Evolutionary conservation across 1,284 basidiomycete genomes (phyloP), one percentile per base, ranked within the genome.

Genomic region (Rhodotorula sp.): DNA sequence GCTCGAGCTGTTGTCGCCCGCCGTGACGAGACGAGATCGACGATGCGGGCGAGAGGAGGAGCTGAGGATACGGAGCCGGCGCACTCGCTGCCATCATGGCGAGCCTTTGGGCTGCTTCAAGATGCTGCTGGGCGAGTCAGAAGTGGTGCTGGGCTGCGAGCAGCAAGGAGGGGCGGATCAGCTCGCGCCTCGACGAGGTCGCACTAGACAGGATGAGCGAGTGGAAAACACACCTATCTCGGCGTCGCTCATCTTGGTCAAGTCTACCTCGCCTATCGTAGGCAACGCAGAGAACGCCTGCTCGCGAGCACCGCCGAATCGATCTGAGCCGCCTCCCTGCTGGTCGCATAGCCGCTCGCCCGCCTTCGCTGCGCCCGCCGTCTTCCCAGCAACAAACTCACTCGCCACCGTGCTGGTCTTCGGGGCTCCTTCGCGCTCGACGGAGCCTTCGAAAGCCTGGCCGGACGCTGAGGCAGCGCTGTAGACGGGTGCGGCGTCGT

Each of bases 61-160:
- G 31, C n/a, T 37, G 46, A 15, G 54, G 60, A 1, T 37, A 28
- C 15, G 62, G 47, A 24, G 46, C 31, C 5, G 65, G 28, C 22
- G 56, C 58, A 0, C 47, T 37, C 2, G 64, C 64, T 1, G 59
- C 59, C 2, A 62, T 52, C 48, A 66, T 56, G 0, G 68, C 61
- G 24, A 70, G 61, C 1, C 68, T 52, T 37, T 66, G 68, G 1
- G 68, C 68, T 6, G 68, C 68, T 31, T 66, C 61, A 53, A 70
- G 68, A 48, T 70, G 68, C 31, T 70, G 68, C 51, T 70, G 68
- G 2, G 68, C 68, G 4, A 70, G 40, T 2, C 62, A 61, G 24
- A 70, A 70, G 28, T 70, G 68, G 26, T 66, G 64, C 57, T 70
- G 68, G 22, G 68, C 68, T 70, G 47, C 24, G 16, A 1, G 28